Evolutionary conservation across 2,329 filamentous ascomycete genomes (phyloP), one percentile per base, ranked within the genome.

Genomic region (Leptosphaerulina australis): DNA sequence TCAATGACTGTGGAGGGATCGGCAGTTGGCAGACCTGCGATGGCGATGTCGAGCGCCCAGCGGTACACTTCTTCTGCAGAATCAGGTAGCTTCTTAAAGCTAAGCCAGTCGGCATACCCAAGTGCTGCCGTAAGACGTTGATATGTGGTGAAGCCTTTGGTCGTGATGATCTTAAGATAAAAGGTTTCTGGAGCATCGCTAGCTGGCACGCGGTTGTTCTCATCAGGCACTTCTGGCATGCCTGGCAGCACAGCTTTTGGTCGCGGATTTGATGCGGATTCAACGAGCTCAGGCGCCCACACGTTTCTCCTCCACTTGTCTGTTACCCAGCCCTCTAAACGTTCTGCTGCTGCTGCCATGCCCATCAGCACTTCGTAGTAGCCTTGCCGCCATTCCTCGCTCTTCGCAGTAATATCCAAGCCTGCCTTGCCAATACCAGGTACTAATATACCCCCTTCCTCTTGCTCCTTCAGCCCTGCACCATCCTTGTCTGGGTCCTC

Each of bases 281-380:
- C 81, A 44, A 97, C 84, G 55, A 88, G 85, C 35, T 89, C 85
- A 5, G 83, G 81, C 0, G 89, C 85, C 59, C 90, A 93, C 22
- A 88, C 81, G 20, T 88, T 74, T 31, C 81, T 80, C 28, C 65
- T 62, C 58, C 59, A 86, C 34, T 74, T 84, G 71, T 96, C 91
- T 33, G 81, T 79, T 12, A 95, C 79, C 81, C 87, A 91, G 37
- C 88, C 88, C 57, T 96, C 90, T 18, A 95, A 76, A 60, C 92
- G 84, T 73, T 97, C 92, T 4, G 91, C 86, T 0, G 87, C 84
- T 58, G 84, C 83, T 0, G 88, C 92, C 52, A 84, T 84, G 9
- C 87, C 81, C 84, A 97, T 90, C 36, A 97, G 75, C 3, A 86
- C 82, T 64, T 95, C 85, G 65, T 88, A 91, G 73, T 97, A 97